phyloP scores from a whole-genome alignment of 2,329 filamentous ascomycete species.

The Penicillium nordicum region DNA sequence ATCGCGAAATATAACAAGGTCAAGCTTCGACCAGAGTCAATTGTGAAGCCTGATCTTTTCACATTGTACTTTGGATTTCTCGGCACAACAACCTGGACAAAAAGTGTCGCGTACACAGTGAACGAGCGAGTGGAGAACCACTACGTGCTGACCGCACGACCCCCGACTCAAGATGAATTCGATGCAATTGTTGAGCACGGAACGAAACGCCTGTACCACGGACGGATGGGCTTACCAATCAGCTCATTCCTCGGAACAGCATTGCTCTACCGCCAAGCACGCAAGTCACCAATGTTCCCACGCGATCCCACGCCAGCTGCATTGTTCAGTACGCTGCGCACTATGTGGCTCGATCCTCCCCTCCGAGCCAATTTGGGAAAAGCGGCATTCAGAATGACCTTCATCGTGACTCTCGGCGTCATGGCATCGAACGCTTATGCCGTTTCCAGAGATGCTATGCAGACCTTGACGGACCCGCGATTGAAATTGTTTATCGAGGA shows the following conservation, averaged over 20 bases:
- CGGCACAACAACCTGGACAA: slow-evolving; percentile 20
- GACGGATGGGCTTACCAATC: slow-evolving; percentile 21
- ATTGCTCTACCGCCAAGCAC: slow-evolving; percentile 10
- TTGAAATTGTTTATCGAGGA: slow-evolving; percentile 23
- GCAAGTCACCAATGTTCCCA: slow-evolving; percentile 8
- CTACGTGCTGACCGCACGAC: slow-evolving; percentile 24
- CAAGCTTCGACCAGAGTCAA: slow-evolving; percentile 24
- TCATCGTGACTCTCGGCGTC: slow-evolving; percentile 9
- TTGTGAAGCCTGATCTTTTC: slow-evolving; percentile 25
- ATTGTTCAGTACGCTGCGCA: slow-evolving; percentile 6
- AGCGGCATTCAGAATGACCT: slow-evolving; percentile 15
- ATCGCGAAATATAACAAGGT: slow-evolving; percentile 16
- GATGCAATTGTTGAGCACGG: slow-evolving; percentile 29
- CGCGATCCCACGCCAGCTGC: slow-evolving; percentile 7
- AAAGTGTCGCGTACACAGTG: slow-evolving; percentile 1
- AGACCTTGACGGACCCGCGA: slow-evolving; percentile 22
- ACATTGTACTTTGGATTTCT: slow-evolving; percentile 30
- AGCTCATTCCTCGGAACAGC: slow-evolving; percentile 11
- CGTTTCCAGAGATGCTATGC: slow-evolving; percentile 11
- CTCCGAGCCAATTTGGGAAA: not conserved
- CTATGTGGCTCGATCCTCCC: not conserved
- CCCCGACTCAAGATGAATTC: slow-evolving; percentile 34
- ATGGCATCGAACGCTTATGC: slow-evolving; percentile 8
- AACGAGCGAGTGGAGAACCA: slow-evolving; percentile 20
- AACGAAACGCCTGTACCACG: slow-evolving; percentile 21